These are phyloP conservation scores for Aspergillus panamensis DNA, from an alignment of 495 filamentous ascomycete species.

Conservation along the genomic window DNA sequence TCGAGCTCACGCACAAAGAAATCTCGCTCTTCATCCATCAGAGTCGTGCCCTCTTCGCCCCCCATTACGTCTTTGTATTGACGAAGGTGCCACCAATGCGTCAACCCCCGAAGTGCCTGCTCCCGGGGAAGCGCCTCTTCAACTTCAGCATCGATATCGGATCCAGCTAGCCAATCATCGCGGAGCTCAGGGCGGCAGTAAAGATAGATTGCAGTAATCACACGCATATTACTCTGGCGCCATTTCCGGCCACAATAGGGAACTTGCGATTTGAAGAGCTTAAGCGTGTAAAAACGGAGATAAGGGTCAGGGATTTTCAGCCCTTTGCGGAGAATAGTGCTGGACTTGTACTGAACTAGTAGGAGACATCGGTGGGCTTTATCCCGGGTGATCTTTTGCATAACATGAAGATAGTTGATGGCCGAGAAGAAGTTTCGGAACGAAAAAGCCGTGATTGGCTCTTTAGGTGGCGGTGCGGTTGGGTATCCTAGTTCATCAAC, in stretches of 20 bases:
- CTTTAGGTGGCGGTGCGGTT: conserved; percentile 56
- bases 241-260: conserved; percentile 98
- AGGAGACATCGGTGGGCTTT: conserved; percentile 92
- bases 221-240: conserved; percentile 96
- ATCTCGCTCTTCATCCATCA: conserved; percentile 75
- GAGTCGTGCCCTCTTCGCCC: conserved; percentile 49
- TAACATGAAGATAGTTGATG: conserved; percentile 89
- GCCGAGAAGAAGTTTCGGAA: conserved; percentile 90
- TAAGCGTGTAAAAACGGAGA: conserved; percentile 89
- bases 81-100: conserved; percentile 88
- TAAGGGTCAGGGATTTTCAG: conserved; percentile 86
- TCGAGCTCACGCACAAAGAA: conserved; percentile 90
- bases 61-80: conserved; percentile 80
- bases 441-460: conserved; percentile 84
- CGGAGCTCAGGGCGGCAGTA: conserved; percentile 88
- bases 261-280: conserved; percentile 96
- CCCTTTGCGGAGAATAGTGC: conserved; percentile 80
- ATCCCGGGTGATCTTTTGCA: conserved; percentile 94
- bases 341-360: conserved; percentile 91
- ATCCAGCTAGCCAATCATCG: conserved; percentile 92
- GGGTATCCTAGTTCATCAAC: conserved; percentile 88
- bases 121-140: conserved; percentile 89
- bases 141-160: conserved; percentile 86
- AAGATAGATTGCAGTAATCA: conserved; percentile 94
- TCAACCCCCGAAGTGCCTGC: conserved; percentile 79